phyloP scores from a whole-genome alignment of 768 basidiomycete species.

The Nidula microcarpa region DNA sequence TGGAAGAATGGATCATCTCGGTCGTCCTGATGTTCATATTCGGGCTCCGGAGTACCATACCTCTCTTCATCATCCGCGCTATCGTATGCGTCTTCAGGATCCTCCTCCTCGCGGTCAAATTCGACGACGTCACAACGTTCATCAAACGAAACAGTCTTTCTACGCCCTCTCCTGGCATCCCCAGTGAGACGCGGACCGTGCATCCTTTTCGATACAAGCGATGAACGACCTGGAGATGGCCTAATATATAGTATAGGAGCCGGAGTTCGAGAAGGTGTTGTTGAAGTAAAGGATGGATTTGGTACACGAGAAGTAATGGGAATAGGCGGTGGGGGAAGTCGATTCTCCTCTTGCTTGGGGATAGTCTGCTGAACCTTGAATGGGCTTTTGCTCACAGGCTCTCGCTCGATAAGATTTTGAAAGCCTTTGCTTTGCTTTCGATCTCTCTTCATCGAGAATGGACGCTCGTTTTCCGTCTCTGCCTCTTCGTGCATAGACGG shows the following conservation, averaged over 20 bases:
- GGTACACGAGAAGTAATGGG: conserved; percentile 15
- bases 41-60: conserved; percentile 9
- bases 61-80: conserved; percentile 21
- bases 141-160: conserved; percentile 80
- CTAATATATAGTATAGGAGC: conserved; percentile 12
- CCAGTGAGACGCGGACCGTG: conserved; percentile 70
- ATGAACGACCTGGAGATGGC: conserved; percentile 59
- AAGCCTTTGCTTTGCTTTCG: conserved; percentile 73
- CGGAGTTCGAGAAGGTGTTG: conserved; percentile 18
- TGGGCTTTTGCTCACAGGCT: conserved; percentile 81
- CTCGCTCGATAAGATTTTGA: conserved; percentile 69
- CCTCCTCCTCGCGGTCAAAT: conserved; percentile 57
- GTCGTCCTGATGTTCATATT: conserved; percentile 26
- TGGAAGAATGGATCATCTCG: conserved; percentile 42
- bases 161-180: conserved; percentile 45
- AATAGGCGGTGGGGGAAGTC: conserved; percentile 21
- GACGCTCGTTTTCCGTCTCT: conserved; percentile 66
- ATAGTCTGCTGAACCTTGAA: conserved; percentile 42
- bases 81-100: conserved; percentile 19
- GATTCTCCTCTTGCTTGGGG: conserved; percentile 19
- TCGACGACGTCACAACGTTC: conserved; percentile 81
- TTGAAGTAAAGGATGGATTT: conserved; percentile 12
- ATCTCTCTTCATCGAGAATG: conserved; percentile 66
- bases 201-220: conserved; percentile 67
- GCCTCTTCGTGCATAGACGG: conserved; percentile 68